Conservation (phyloP, 2,329 filamentous ascomycete genomes). For the Huntiella decipiens region DNA sequence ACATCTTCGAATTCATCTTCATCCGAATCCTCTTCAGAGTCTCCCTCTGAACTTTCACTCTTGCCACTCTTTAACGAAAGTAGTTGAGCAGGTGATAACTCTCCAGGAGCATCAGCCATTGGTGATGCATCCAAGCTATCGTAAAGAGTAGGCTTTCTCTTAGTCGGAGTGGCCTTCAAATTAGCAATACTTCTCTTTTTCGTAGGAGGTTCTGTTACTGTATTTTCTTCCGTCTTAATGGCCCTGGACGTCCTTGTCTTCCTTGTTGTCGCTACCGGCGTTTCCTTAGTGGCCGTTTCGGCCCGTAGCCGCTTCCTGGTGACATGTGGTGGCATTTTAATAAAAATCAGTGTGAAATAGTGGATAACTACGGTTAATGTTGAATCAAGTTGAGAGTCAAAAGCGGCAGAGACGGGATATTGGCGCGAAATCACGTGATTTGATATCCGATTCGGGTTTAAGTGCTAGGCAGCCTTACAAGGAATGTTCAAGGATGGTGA, state of each 20-base stretch:
- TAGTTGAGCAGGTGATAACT: background rate
- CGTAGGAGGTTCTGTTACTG: background rate
- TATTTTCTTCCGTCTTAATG: slow-evolving; percentile 7
- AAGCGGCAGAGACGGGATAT: background rate
- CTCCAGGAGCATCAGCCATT: slow-evolving; percentile 17
- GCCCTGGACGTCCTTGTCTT: slow-evolving; percentile 11
- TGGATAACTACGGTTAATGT: background rate
- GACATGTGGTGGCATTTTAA: slow-evolving; percentile 46
- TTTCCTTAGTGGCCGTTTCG: slow-evolving; percentile 12
- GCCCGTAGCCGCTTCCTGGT: slow-evolving; percentile 44
- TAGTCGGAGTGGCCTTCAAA: slow-evolving; percentile 11
- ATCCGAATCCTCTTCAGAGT: slow-evolving; percentile 27
- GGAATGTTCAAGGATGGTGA: no score
- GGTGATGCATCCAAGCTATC: slow-evolving; percentile 38
- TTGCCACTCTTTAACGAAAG: slow-evolving; percentile 16
- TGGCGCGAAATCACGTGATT: slow-evolving; percentile 10
- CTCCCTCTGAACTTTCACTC: slow-evolving; percentile 23
- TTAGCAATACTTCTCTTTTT: background rate
- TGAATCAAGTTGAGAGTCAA: background rate
- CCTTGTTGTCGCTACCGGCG: background rate
- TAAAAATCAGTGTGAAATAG: background rate
- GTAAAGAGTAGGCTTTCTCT: slow-evolving; percentile 38
- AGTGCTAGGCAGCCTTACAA: background rate
- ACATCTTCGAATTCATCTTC: slow-evolving; percentile 23
- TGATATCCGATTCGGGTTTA: background rate